Conservation (phyloP, 495 filamentous ascomycete genomes). For the Oleoguttula mirabilis region DNA sequence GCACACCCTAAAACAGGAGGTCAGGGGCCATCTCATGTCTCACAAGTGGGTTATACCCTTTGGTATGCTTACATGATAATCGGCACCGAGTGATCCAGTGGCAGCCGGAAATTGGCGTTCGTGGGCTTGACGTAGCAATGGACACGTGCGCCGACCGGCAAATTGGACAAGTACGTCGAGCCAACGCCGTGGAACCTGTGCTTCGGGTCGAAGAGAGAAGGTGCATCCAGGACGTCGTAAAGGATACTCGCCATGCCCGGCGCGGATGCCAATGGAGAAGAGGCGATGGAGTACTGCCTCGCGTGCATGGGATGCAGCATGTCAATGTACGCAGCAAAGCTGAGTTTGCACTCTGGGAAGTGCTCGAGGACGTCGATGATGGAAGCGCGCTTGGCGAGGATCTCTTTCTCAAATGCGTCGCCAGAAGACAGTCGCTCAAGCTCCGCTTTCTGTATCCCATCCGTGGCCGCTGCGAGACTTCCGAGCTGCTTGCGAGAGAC, state of each 20-base stretch:
- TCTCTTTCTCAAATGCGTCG: constrained; percentile 37
- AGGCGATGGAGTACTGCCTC: constrained; percentile 70
- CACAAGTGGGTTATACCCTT: no score
- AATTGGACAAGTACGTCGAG: constrained; percentile 25
- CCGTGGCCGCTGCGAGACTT: no score
- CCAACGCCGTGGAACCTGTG: constrained; percentile 27
- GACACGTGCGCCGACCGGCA: constrained; percentile 46
- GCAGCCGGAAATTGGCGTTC: constrained; percentile 30
- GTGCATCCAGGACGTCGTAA: constrained; percentile 49
- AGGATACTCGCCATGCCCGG: constrained; percentile 50
- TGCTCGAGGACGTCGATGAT: constrained; percentile 52
- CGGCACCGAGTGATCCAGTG: constrained; percentile 31
- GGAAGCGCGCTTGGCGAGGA: constrained; percentile 47
- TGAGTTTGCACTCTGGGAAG: constrained; percentile 42
- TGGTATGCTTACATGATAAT: no score
- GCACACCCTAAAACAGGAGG: no score
- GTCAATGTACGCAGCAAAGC: constrained; percentile 51
- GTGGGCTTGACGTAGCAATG: constrained; percentile 46
- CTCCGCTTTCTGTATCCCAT: background rate
- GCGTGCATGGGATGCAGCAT: constrained; percentile 65
- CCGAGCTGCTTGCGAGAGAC: no score
- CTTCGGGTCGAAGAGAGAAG: constrained; percentile 36
- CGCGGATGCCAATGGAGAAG: constrained; percentile 47
- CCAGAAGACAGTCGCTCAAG: background rate
- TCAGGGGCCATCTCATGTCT: no score